phyloP scores from a whole-genome alignment of 331 rosid species.

The Rosa hybrid region DNA sequence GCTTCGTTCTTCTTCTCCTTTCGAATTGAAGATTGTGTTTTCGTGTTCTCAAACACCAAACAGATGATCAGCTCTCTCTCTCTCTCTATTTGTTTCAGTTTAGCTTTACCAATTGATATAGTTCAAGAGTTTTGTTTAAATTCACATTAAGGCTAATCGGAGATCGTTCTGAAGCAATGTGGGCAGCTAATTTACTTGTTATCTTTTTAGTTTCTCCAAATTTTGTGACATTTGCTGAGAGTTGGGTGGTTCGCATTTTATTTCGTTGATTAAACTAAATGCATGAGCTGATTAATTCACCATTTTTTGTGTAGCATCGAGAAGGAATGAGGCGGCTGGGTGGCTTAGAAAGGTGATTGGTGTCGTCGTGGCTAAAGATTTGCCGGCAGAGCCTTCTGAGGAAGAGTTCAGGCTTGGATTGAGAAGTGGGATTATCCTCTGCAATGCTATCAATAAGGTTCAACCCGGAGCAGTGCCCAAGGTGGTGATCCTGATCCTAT shows the following conservation, averaged over 20 bases:
- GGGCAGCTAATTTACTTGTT: neutral
- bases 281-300: neutral
- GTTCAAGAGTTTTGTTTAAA: neutral
- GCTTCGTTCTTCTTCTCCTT: neutral
- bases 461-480: conserved; percentile 88
- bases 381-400: conserved; percentile 97
- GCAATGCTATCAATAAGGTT: conserved; percentile 87
- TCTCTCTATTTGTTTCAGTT: neutral
- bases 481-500: conserved; percentile 44
- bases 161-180: neutral
- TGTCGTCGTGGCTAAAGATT: conserved; percentile 88
- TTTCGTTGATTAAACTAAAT: neutral
- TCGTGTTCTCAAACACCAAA: too few species aligned
- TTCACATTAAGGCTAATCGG: neutral
- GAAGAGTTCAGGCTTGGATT: conserved; percentile 96
- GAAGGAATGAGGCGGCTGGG: conserved; percentile 94
- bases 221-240: neutral
- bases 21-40: neutral
- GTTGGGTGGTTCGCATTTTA: neutral
- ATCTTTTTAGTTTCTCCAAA: neutral
- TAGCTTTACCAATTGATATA: neutral
- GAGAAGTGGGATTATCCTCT: conserved; percentile 94
- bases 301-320: conserved; percentile 52
- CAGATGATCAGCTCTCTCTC: neutral
- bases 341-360: conserved; percentile 96